Conservation (phyloP, 352 stramenopile species). For the Pythium dissotocum region DNA sequence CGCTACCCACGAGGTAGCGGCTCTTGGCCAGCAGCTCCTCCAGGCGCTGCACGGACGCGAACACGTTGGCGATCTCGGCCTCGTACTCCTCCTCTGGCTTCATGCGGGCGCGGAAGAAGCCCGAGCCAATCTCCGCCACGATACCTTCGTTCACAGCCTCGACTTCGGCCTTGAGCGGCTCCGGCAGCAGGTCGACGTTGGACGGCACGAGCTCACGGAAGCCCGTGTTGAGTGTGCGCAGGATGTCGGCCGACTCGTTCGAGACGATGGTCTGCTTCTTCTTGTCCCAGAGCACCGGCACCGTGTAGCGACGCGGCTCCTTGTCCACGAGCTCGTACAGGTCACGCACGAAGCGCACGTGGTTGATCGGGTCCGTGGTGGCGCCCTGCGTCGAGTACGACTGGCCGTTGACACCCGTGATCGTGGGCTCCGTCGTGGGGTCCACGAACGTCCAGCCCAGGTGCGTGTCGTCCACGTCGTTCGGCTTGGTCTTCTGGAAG, state of each 20-base stretch:
- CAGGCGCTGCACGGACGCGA: slow-evolving; percentile 60
- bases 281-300: slow-evolving; percentile 92
- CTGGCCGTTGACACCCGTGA: slow-evolving; percentile 56
- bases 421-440: slow-evolving; percentile 54
- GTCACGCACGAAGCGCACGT: slow-evolving; percentile 61
- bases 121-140: slow-evolving; percentile 94
- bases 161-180: slow-evolving; percentile 74
- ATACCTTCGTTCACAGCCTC: slow-evolving; percentile 91
- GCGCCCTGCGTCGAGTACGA: slow-evolving; percentile 66
- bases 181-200: slow-evolving; percentile 78
- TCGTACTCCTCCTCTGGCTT: slow-evolving; percentile 89
- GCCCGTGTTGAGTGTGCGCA: slow-evolving; percentile 88
- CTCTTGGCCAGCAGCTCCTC: slow-evolving; percentile 67
- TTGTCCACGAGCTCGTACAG: slow-evolving; percentile 80
- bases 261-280: slow-evolving; percentile 90
- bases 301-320: slow-evolving; percentile 81
- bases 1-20: slow-evolving; percentile 61
- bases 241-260: slow-evolving; percentile 94
- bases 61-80: no score
- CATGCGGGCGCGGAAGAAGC: slow-evolving; percentile 91
- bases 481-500: slow-evolving; percentile 71
- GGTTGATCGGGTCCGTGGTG: slow-evolving; percentile 66
- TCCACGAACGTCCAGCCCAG: slow-evolving; percentile 82
- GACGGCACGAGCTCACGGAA: slow-evolving; percentile 74
- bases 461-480: slow-evolving; percentile 66